A percentile compares a stretch with the other conserved stretches of the same genome.
phyloP scores from a whole-genome alignment of 257 asterid genomes.

The Petunia secreta region DNA sequence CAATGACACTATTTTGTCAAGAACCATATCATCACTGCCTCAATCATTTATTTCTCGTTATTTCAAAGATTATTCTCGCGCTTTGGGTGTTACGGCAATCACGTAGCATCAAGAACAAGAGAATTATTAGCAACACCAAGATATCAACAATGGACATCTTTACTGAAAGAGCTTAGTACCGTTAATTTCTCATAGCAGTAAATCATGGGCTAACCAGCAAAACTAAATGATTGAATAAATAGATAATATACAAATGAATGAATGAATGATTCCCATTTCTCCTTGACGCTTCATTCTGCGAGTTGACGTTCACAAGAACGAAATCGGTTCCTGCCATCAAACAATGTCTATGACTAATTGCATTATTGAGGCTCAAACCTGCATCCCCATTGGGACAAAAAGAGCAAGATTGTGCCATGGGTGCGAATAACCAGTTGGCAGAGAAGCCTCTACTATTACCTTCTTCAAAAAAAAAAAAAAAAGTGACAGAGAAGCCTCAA shows the following conservation, averaged over 20 bases:
- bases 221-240: background rate
- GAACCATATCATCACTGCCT: background rate
- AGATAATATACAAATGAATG: background rate
- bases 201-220: background rate
- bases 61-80: background rate
- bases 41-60: background rate
- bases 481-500: constrained; percentile 8
- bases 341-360: too few relatives aligned
- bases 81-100: constrained; percentile 1
- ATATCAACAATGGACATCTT: background rate
- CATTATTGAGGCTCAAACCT: too few relatives aligned
- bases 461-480: too few relatives aligned
- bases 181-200: background rate
- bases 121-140: background rate
- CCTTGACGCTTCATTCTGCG: too few relatives aligned
- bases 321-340: too few relatives aligned
- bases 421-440: background rate
- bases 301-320: too few relatives aligned
- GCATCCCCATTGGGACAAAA: too few relatives aligned
- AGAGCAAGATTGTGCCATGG: background rate
- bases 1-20: background rate
- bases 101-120: background rate
- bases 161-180: constrained; percentile 3
- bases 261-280: constrained; percentile 9
- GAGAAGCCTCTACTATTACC: background rate